phyloP scores from a whole-genome alignment of 495 filamentous ascomycete genomes.

The Xylaria scruposa region DNA sequence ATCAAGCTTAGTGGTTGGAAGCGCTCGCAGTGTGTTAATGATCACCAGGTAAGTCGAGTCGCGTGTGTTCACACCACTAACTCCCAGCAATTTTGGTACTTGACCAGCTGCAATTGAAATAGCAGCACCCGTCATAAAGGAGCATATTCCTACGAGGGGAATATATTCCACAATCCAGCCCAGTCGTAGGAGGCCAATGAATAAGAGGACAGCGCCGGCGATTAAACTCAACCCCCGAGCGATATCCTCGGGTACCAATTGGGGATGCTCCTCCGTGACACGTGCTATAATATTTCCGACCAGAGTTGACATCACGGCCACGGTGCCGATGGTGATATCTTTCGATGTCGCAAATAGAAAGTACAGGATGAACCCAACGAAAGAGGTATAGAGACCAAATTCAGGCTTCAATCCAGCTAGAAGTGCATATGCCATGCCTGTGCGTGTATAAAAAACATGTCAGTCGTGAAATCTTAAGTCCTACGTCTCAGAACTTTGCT shows the following conservation, averaged over 20 bases:
- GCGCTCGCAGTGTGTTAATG: slow-evolving; percentile 58
- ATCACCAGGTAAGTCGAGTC: slow-evolving; percentile 57
- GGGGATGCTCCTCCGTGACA: slow-evolving; percentile 53
- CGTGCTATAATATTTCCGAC: slow-evolving; percentile 75
- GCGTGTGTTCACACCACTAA: slow-evolving; percentile 55
- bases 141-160: slow-evolving; percentile 55
- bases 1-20: slow-evolving; percentile 54
- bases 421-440: slow-evolving; percentile 68
- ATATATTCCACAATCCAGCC: slow-evolving; percentile 64
- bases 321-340: slow-evolving; percentile 75
- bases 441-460: too few relatives aligned
- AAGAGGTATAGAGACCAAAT: slow-evolving; percentile 71
- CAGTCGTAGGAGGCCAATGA: slow-evolving; percentile 54
- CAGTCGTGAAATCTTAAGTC: too few relatives aligned
- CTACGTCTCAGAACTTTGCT: too few relatives aligned
- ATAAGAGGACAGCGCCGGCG: slow-evolving; percentile 53
- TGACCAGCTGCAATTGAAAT: slow-evolving; percentile 60
- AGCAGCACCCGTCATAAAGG: slow-evolving; percentile 63
- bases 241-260: slow-evolving; percentile 46
- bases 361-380: slow-evolving; percentile 70
- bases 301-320: slow-evolving; percentile 93
- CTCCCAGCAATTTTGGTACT: slow-evolving; percentile 56
- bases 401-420: slow-evolving; percentile 63
- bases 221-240: slow-evolving; percentile 56
- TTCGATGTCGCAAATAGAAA: slow-evolving; percentile 74